Evolutionary conservation across 495 filamentous ascomycete genomes (phyloP).

Genomic region (Aspergillus wentii): DNA sequence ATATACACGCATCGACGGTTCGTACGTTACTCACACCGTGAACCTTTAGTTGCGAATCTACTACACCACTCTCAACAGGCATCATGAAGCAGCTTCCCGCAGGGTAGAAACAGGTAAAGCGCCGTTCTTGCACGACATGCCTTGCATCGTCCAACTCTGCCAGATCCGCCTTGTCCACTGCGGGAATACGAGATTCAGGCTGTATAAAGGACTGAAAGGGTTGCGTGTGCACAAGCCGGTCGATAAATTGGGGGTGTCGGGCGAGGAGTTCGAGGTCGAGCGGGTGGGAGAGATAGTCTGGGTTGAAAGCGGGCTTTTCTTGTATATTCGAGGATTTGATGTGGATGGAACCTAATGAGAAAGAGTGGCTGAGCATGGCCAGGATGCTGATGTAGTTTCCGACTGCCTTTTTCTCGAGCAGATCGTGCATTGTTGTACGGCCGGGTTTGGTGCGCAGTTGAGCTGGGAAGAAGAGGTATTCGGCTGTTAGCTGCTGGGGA

Average conservation of each 20-base stretch:
- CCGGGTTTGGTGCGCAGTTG: neutral
- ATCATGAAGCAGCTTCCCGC: slow-evolving; percentile 36
- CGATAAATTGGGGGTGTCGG: slow-evolving; percentile 28
- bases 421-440: neutral
- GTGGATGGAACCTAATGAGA: slow-evolving; percentile 47
- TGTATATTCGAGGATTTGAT: slow-evolving; percentile 25
- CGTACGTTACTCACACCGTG: slow-evolving; percentile 45
- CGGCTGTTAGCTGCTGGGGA: neutral
- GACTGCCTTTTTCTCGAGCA: neutral
- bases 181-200: slow-evolving; percentile 9
- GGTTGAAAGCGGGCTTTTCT: slow-evolving; percentile 32
- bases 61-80: slow-evolving; percentile 42
- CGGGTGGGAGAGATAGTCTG: slow-evolving; percentile 36
- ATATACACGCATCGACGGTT: slow-evolving; percentile 51
- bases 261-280: slow-evolving; percentile 40
- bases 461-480: neutral
- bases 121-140: slow-evolving; percentile 13
- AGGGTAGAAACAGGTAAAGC: slow-evolving; percentile 17
- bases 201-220: slow-evolving; percentile 25
- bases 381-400: slow-evolving; percentile 32
- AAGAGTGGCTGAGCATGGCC: slow-evolving; percentile 34
- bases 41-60: slow-evolving; percentile 31
- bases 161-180: slow-evolving; percentile 4
- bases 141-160: slow-evolving; percentile 15
- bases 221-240: slow-evolving; percentile 29